Evolutionary conservation across 352 stramenopile genomes (phyloP).

Genomic region (Aphanomyces invadans): DNA sequence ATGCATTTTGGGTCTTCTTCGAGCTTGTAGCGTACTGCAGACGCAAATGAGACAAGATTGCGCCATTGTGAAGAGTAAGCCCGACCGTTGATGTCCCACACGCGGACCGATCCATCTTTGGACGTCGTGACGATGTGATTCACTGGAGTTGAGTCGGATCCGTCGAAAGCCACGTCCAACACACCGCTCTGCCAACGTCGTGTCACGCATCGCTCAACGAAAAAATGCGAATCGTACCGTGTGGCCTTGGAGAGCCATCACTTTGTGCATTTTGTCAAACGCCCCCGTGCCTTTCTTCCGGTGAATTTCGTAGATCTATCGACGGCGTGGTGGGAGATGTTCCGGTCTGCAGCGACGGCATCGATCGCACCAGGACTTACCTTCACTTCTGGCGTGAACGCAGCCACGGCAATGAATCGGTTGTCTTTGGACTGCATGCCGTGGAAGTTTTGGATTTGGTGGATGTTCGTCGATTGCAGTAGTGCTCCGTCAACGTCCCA

Average conservation of each 20-base stretch:
- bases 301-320: conserved; percentile 64
- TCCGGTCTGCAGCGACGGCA: too few species aligned
- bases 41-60: not conserved
- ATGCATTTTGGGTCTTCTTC: conserved; percentile 71
- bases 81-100: conserved; percentile 78
- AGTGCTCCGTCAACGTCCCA: conserved; percentile 59
- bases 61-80: not conserved
- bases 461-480: conserved; percentile 67
- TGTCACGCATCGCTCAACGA: not conserved
- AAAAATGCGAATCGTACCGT: conserved; percentile 32
- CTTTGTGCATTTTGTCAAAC: conserved; percentile 78
- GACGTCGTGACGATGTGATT: conserved; percentile 67
- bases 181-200: conserved; percentile 47
- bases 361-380: not conserved
- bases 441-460: conserved; percentile 76
- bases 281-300: conserved; percentile 55
- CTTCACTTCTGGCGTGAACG: conserved; percentile 75
- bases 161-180: conserved; percentile 67
- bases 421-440: conserved; percentile 75
- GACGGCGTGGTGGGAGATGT: too few species aligned
- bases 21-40: conserved; percentile 63
- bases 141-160: conserved; percentile 56
- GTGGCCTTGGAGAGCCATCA: conserved; percentile 75
- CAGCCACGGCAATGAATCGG: conserved; percentile 66
- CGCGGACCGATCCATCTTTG: conserved; percentile 63